phyloP scores from a whole-genome alignment of 805 yeast genomes.

The Candida nanaspora region DNA sequence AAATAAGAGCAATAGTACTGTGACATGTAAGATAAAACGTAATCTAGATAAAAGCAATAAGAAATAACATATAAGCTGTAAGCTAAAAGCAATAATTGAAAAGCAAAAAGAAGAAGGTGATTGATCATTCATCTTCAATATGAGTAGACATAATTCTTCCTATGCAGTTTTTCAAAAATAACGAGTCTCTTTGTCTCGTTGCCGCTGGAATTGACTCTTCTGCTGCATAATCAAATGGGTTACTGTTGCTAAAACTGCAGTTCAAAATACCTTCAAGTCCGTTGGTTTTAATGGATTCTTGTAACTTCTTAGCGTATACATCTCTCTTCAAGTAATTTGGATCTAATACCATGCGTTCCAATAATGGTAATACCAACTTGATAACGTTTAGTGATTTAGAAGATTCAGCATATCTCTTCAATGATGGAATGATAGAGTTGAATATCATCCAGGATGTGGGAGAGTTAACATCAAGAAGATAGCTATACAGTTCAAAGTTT shows the following conservation, averaged over 20 bases:
- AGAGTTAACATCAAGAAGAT: background rate
- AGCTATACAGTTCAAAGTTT: slow-evolving; percentile 5
- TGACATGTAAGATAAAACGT: background rate
- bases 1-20: too few relatives aligned
- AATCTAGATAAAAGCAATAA: background rate
- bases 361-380: slow-evolving; percentile 16
- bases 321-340: slow-evolving; percentile 23
- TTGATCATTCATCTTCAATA: slow-evolving; percentile 11
- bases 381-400: slow-evolving; percentile 17
- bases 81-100: background rate
- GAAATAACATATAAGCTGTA: background rate
- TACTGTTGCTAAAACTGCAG: slow-evolving; percentile 9
- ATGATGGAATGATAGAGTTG: slow-evolving; percentile 8
- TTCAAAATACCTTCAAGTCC: slow-evolving; percentile 15
- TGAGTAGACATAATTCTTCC: slow-evolving; percentile 12
- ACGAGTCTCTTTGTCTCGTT: background rate
- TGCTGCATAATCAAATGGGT: slow-evolving; percentile 8
- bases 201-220: background rate
- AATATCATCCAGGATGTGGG: slow-evolving; percentile 10
- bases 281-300: slow-evolving; percentile 13
- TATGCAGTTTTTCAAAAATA: background rate
- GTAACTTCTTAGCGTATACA: slow-evolving; percentile 7
- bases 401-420: slow-evolving; percentile 16
- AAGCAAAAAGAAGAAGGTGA: background rate
- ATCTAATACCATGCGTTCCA: slow-evolving; percentile 20